Evolutionary conservation across 257 asterid species (phyloP).

Genomic region (Handroanthus guayacan): DNA sequence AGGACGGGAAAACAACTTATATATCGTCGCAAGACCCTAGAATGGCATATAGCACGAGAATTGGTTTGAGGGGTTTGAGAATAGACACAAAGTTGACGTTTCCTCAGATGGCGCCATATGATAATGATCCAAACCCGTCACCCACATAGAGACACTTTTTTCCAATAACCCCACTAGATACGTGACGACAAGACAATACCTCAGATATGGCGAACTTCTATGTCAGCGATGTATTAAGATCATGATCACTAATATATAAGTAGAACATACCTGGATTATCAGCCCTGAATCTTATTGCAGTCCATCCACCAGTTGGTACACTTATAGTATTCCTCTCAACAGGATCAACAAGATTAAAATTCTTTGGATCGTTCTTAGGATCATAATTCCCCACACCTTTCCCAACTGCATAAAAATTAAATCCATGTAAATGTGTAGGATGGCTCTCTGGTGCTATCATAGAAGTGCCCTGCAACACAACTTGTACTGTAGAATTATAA

Average conservation of each 20-base stretch:
- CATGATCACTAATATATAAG: background rate
- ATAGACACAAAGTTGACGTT: too few species aligned
- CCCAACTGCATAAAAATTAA: conserved; percentile 65
- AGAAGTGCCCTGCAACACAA: conserved; percentile 70
- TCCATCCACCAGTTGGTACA: conserved; percentile 80
- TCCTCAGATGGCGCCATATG: too few species aligned
- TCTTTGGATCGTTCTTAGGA: conserved; percentile 55
- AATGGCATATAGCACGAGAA: too few species aligned
- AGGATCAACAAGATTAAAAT: conserved; percentile 73
- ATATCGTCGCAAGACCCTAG: too few species aligned
- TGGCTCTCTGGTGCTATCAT: conserved; percentile 82
- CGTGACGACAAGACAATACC: too few species aligned
- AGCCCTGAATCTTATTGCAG: conserved; percentile 70
- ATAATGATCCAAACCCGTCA: too few species aligned
- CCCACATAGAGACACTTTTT: too few species aligned
- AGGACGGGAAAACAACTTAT: too few species aligned
- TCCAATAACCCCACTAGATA: too few species aligned
- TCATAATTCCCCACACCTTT: conserved; percentile 69
- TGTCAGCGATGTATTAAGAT: too few species aligned
- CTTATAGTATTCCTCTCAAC: conserved; percentile 73
- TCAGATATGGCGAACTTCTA: too few species aligned
- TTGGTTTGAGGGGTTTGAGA: too few species aligned
- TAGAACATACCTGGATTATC: conserved; percentile 72
- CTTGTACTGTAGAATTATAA: conserved; percentile 67
- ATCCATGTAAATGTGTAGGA: conserved; percentile 77